These are phyloP conservation scores for Geotrichum phurueaensis DNA, from an alignment of 1,139 yeast species.

Conservation along the genomic window DNA sequence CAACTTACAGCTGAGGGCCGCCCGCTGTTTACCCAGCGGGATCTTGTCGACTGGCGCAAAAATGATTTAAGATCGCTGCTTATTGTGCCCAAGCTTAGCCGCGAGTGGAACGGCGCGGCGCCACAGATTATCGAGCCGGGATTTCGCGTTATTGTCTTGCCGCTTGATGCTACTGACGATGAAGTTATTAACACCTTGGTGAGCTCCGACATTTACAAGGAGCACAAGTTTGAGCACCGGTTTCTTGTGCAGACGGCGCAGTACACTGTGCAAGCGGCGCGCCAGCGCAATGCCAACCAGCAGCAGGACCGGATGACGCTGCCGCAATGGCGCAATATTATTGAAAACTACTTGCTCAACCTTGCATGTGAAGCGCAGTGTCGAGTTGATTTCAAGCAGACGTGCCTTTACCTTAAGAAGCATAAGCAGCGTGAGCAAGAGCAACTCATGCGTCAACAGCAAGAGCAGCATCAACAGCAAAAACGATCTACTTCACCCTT, in stretches of 20 bases:
- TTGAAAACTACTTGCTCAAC: constrained; percentile 58
- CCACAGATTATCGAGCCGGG: constrained; percentile 43
- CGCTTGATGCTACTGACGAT: constrained; percentile 46
- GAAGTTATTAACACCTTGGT: constrained; percentile 46
- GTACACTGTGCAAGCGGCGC: constrained; percentile 53
- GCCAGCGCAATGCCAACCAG: constrained; percentile 25
- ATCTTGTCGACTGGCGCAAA: constrained; percentile 56
- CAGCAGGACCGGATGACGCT: constrained; percentile 28
- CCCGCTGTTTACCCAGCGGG: constrained; percentile 54
- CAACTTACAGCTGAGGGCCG: constrained; percentile 46
- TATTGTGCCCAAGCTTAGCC: constrained; percentile 44
- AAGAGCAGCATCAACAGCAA: not conserved
- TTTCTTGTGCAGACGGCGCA: constrained; percentile 54
- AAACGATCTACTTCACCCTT: constrained; percentile 24
- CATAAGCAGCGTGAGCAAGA: constrained; percentile 33
- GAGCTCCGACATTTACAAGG: constrained; percentile 52
- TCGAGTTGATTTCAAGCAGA: constrained; percentile 49
- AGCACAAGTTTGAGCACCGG: constrained; percentile 47
- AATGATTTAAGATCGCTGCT: constrained; percentile 59
- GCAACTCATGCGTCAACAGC: constrained; percentile 20
- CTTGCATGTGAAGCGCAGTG: constrained; percentile 67
- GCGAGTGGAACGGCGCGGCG: constrained; percentile 47
- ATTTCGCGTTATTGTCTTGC: constrained; percentile 44
- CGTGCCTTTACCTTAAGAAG: constrained; percentile 40
- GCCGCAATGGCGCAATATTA: constrained; percentile 63